Base-by-base conservation (phyloP, 805 yeast species). In the Wickerhamomyces sydowiorum region DNA sequence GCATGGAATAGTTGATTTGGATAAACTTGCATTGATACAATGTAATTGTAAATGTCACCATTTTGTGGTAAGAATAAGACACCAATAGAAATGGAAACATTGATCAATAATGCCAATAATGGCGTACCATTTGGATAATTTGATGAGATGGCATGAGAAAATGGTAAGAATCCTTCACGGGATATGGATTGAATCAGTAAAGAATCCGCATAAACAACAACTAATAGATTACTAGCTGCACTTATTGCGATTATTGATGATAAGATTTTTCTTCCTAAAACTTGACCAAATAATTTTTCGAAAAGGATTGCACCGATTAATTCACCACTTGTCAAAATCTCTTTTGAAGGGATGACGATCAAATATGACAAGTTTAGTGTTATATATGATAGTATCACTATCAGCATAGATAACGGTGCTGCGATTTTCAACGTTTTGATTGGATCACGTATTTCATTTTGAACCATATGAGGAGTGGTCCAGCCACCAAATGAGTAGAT, bases 41-140 rank as follows among this genome's bases (percentile, higher is more conserved):
- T 58, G 41, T 67, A 66, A 32, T 66, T 68, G 51, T 66, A 70
- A 2, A 67, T 52, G 8, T 53, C 45, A 2, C 63, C 63, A 21
- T 56, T 52, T 12, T 56, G 51, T 8, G 69, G 67, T 15, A 64
- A 44, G 20, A 59, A 33, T 2, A 51, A 9, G 7, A 64, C 51
- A 61, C 64, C 58, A 2, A 54, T 50, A 14, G 69, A 62, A 13
- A 66, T 43, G 2, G 46, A 20, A 3, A 65, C 57, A 35, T 65
- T 62, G 1, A 63, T 40, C 3, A 57, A 27, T 22, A 78, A 57
- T 0, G 82, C 64, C 5, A 75, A 71, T 21, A 78, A 57, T 1
- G 85, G 84, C 1, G 82, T 76, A 21, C 73, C 73, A 46, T 58
- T 62, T 2, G 82, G 82, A 67, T 72, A 67, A 46, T 78, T 78